Percentiles rank a stretch among this genome's conserved stretches.
These are phyloP conservation scores for Eucalyptus brandiana DNA, from an alignment of 345 rosid species.

Conservation along the genomic window DNA sequence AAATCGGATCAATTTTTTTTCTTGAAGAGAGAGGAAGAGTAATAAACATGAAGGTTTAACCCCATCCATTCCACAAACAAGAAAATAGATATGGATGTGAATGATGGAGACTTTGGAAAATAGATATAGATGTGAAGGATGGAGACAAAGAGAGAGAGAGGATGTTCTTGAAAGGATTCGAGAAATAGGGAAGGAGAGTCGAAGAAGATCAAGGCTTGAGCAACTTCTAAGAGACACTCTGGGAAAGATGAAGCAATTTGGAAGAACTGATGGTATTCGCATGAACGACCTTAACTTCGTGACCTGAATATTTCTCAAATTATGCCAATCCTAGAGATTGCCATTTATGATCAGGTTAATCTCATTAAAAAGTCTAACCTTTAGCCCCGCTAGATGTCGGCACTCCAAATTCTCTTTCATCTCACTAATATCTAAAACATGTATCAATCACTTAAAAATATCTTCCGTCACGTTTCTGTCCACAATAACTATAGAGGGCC, in stretches of 20 bases:
- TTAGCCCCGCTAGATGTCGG: background rate
- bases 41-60: no score
- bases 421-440: background rate
- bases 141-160: no score
- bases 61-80: no score
- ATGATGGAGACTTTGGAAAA: no score
- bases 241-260: background rate
- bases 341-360: background rate
- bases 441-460: background rate
- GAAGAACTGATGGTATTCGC: background rate
- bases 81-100: no score
- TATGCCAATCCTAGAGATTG: background rate
- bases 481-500: background rate
- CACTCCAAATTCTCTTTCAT: background rate
- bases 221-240: no score
- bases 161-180: no score
- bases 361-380: background rate
- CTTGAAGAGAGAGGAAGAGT: no score
- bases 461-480: background rate
- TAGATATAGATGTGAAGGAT: no score
- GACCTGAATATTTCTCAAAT: background rate
- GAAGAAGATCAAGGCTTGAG: no score
- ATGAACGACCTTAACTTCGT: background rate
- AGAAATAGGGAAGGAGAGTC: no score
- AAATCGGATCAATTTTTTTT: no score